These are phyloP conservation scores for Coprinopsis cinerea DNA, from an alignment of 768 basidiomycete species.

Conservation along the genomic window DNA sequence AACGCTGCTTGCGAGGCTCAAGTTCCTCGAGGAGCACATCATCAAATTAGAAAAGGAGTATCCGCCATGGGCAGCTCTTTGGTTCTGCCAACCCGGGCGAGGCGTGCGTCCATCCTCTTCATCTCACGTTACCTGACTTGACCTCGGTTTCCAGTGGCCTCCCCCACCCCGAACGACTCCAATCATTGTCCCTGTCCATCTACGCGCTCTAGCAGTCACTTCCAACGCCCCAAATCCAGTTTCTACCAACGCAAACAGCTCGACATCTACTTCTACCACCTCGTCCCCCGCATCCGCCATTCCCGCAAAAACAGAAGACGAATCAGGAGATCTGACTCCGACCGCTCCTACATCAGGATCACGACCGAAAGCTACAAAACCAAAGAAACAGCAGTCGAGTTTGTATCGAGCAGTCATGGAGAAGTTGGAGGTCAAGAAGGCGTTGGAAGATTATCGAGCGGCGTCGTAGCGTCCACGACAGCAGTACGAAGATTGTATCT, in stretches of 20 bases:
- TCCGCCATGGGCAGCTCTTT: constrained; percentile 84
- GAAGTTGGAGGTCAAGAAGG: constrained; percentile 66
- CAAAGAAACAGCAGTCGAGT: constrained; percentile 48
- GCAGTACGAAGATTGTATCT: neutral
- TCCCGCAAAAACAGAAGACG: too few species aligned
- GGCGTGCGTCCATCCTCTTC: constrained; percentile 45
- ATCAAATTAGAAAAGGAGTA: constrained; percentile 74
- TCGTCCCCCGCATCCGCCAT: neutral
- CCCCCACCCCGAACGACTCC: constrained; percentile 75
- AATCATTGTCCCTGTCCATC: constrained; percentile 68
- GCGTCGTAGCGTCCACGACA: neutral
- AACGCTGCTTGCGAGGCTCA: constrained; percentile 57
- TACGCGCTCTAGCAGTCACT: constrained; percentile 26
- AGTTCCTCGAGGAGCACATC: constrained; percentile 73
- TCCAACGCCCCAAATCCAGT: constrained; percentile 13
- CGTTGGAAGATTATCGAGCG: constrained; percentile 41
- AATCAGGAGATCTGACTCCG: too few species aligned
- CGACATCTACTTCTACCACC: neutral
- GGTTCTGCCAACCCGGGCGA: constrained; percentile 80
- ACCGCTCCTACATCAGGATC: neutral
- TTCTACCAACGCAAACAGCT: neutral
- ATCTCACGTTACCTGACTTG: neutral
- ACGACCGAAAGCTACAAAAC: constrained; percentile 4
- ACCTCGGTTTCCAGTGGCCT: constrained; percentile 55
- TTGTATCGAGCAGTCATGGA: constrained; percentile 73